A percentile compares a stretch with the other conserved stretches of the same genome.
Evolutionary conservation across 495 filamentous ascomycete genomes (phyloP).

Genomic region (Annulohypoxylon moriforme): DNA sequence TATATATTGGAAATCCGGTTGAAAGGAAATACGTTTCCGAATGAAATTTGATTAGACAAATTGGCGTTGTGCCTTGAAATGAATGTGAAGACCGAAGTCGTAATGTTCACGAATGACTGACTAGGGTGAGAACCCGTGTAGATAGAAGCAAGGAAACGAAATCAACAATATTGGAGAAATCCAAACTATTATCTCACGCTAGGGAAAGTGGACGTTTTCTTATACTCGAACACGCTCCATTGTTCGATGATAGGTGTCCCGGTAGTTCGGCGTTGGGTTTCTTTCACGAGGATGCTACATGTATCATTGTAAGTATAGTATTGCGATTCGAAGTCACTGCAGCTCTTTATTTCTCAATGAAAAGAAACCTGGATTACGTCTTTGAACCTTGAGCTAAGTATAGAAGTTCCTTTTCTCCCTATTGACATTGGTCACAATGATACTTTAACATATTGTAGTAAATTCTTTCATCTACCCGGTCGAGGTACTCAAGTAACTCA

Average conservation of each 20-base stretch:
- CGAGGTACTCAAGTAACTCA: neutral
- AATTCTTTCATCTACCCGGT: neutral
- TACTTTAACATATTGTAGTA: neutral
- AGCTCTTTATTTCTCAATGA: conserved; percentile 6
- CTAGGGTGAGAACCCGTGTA: conserved; percentile 27
- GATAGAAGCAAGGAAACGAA: conserved; percentile 29
- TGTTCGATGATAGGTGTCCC: neutral
- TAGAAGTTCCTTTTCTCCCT: neutral
- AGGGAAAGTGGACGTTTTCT: neutral
- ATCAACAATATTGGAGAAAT: conserved; percentile 4
- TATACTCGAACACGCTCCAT: conserved; percentile 18
- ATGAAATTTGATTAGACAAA: neutral
- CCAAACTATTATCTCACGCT: neutral
- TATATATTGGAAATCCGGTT: neutral
- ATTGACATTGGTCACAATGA: neutral
- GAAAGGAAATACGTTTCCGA: neutral
- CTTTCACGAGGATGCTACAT: conserved; percentile 7
- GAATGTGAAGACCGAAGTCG: conserved; percentile 32
- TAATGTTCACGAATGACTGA: conserved; percentile 40
- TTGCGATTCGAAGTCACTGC: neutral
- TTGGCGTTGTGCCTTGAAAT: conserved; percentile 24
- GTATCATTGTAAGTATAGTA: neutral
- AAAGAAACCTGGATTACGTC: neutral
- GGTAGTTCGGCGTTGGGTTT: conserved; percentile 3
- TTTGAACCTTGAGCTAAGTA: conserved; percentile 4